Evolutionary conservation across 805 yeast genomes (phyloP).

Genomic region (Saturnispora sanitii): DNA sequence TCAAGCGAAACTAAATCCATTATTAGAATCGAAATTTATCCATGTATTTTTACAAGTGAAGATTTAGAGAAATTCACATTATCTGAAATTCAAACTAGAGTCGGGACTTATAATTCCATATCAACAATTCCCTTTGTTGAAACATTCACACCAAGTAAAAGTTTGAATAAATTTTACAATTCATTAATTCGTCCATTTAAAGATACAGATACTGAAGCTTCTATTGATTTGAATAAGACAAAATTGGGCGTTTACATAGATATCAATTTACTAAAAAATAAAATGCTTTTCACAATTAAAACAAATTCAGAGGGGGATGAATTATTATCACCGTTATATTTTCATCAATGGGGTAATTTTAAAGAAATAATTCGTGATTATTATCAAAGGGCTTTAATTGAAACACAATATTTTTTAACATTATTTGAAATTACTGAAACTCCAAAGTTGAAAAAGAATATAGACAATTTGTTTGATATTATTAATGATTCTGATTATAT

Average conservation of each 20-base stretch:
- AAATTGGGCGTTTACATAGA: conserved; percentile 43
- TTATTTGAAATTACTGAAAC: conserved; percentile 17
- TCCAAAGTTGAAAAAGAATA: conserved; percentile 17
- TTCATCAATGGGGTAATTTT: conserved; percentile 20
- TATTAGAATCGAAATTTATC: conserved; percentile 44
- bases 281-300: conserved; percentile 35
- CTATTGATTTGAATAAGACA: conserved; percentile 41
- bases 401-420: conserved; percentile 37
- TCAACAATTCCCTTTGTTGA: conserved; percentile 29
- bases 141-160: conserved; percentile 34
- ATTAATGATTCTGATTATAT: conserved; percentile 20
- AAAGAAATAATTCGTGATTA: conserved; percentile 33
- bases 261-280: conserved; percentile 38
- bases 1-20: conserved; percentile 36
- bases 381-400: conserved; percentile 44
- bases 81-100: conserved; percentile 43
- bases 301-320: conserved; percentile 8
- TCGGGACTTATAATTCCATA: conserved; percentile 27
- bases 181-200: conserved; percentile 60
- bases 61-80: conserved; percentile 41
- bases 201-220: conserved; percentile 34
- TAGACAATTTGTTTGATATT: conserved; percentile 17
- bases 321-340: conserved; percentile 26
- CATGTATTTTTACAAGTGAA: conserved; percentile 38
- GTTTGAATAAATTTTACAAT: conserved; percentile 51